These are phyloP conservation scores for Phialophora expanda DNA, from an alignment of 2,329 filamentous ascomycete genomes.

Conservation along the genomic window DNA sequence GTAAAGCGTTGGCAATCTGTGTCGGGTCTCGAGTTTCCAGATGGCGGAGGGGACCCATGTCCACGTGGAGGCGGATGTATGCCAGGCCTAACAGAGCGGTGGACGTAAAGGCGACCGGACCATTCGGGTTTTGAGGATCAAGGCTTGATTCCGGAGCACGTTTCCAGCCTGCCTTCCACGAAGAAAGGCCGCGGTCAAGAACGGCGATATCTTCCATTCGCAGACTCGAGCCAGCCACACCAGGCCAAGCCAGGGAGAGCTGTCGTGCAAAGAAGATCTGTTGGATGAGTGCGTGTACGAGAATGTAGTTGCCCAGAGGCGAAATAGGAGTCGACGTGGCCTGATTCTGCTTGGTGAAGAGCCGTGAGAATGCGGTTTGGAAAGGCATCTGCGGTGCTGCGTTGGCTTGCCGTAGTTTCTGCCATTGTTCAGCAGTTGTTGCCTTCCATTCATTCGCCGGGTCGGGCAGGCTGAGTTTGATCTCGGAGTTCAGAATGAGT, in stretches of 20 bases:
- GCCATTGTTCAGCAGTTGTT: slow-evolving; percentile 57
- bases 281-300: slow-evolving; percentile 61
- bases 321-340: slow-evolving; percentile 48
- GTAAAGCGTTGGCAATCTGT: slow-evolving; percentile 54
- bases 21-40: slow-evolving; percentile 55
- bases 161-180: slow-evolving; percentile 61
- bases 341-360: slow-evolving; percentile 50
- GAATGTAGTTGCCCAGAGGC: slow-evolving; percentile 60
- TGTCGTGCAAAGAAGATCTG: slow-evolving; percentile 60
- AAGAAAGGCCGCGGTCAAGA: slow-evolving; percentile 55
- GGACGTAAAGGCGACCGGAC: slow-evolving; percentile 60
- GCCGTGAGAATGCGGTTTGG: slow-evolving; percentile 52
- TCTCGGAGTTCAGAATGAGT: slow-evolving; percentile 60
- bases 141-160: slow-evolving; percentile 59
- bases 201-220: slow-evolving; percentile 52
- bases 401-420: slow-evolving; percentile 41
- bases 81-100: slow-evolving; percentile 55
- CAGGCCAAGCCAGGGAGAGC: slow-evolving; percentile 53
- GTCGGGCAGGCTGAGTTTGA: slow-evolving; percentile 61
- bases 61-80: slow-evolving; percentile 55
- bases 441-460: slow-evolving; percentile 63
- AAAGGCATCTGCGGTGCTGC: slow-evolving; percentile 43
- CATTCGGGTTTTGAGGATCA: slow-evolving; percentile 59
- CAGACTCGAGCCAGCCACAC: slow-evolving; percentile 50
- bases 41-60: slow-evolving; percentile 54